Conservation (phyloP, 192 early-diverging fungal genomes). For the Coemansia sp. region DNA sequence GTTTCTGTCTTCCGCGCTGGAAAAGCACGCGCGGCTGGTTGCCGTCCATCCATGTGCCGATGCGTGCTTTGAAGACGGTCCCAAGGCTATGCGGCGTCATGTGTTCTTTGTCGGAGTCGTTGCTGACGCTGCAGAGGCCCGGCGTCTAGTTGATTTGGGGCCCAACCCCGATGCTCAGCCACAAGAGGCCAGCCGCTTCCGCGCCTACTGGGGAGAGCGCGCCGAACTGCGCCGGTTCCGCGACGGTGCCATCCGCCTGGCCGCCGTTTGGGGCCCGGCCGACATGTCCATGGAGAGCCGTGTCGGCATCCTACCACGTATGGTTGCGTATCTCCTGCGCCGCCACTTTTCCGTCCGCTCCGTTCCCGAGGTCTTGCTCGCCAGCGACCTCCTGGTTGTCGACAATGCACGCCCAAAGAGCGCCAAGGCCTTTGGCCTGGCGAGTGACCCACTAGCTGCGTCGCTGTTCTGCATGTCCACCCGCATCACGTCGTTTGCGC, state of each 20-base stretch:
- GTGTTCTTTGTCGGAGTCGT: constrained; percentile 70
- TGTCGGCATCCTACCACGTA: constrained; percentile 71
- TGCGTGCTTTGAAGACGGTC: constrained; percentile 53
- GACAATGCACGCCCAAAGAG: constrained; percentile 9
- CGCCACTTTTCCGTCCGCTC: constrained; percentile 64
- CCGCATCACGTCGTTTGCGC: constrained; percentile 16
- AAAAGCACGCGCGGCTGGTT: constrained; percentile 20
- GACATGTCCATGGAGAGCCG: constrained; percentile 58
- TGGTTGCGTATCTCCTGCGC: constrained; percentile 73
- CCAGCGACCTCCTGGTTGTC: constrained; percentile 13
- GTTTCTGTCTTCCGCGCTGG: constrained; percentile 24
- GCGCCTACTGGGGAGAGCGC: constrained; percentile 82
- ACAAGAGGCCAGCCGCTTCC: constrained; percentile 64
- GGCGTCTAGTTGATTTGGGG: constrained; percentile 81
- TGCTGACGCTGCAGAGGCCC: constrained; percentile 62
- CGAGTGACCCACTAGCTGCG: not conserved
- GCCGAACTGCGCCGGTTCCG: constrained; percentile 91
- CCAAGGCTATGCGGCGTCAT: constrained; percentile 31
- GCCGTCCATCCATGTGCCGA: constrained; percentile 52
- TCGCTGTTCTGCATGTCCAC: constrained; percentile 16
- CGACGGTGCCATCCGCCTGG: constrained; percentile 86
- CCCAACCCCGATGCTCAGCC: constrained; percentile 73
- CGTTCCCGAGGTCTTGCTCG: constrained; percentile 14
- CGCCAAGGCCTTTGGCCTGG: not conserved
- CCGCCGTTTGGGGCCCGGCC: constrained; percentile 75